Conservation (phyloP, 495 filamentous ascomycete genomes). For the Aspergillus olivimuriae region DNA sequence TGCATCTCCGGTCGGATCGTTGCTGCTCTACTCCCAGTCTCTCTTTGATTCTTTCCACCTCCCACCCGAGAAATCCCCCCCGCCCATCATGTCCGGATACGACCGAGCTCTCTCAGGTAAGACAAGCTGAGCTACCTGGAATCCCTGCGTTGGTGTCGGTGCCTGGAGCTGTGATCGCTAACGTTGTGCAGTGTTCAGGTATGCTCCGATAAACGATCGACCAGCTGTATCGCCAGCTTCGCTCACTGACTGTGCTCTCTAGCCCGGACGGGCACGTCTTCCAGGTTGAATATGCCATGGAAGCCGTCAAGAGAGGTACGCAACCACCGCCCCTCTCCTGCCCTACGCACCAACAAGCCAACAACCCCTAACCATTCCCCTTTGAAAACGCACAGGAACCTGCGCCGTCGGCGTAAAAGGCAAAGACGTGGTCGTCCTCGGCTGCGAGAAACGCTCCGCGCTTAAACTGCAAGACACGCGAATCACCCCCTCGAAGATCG, state of each 20-base stretch:
- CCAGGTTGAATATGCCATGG: slow-evolving; percentile 98
- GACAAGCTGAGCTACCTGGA: slow-evolving; percentile 32
- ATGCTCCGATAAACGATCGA: no score
- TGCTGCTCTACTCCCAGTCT: neutral
- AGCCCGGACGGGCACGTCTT: slow-evolving; percentile 99
- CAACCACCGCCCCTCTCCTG: slow-evolving; percentile 4
- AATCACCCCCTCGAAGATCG: slow-evolving; percentile 98
- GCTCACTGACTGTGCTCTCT: slow-evolving; percentile 23
- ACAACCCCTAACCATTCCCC: neutral
- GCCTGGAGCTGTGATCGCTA: slow-evolving; percentile 41
- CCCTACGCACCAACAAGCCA: neutral
- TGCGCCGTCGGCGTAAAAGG: slow-evolving; percentile 98
- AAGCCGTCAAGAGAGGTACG: slow-evolving; percentile 95
- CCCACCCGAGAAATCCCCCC: slow-evolving; percentile 4
- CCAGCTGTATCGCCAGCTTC: slow-evolving; percentile 6
- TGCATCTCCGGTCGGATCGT: slow-evolving; percentile 8
- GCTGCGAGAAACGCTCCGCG: slow-evolving; percentile 96
- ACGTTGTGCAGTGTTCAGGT: slow-evolving; percentile 26
- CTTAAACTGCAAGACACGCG: slow-evolving; percentile 99
- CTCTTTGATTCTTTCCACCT: slow-evolving; percentile 1
- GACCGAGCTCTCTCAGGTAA: slow-evolving; percentile 92
- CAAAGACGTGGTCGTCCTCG: slow-evolving; percentile 85
- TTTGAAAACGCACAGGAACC: slow-evolving; percentile 55
- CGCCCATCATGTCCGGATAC: slow-evolving; percentile 75
- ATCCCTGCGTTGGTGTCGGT: slow-evolving; percentile 37